Base-by-base conservation (phyloP, 768 basidiomycete genomes). In the Macrolepiota dolichaula region DNA sequence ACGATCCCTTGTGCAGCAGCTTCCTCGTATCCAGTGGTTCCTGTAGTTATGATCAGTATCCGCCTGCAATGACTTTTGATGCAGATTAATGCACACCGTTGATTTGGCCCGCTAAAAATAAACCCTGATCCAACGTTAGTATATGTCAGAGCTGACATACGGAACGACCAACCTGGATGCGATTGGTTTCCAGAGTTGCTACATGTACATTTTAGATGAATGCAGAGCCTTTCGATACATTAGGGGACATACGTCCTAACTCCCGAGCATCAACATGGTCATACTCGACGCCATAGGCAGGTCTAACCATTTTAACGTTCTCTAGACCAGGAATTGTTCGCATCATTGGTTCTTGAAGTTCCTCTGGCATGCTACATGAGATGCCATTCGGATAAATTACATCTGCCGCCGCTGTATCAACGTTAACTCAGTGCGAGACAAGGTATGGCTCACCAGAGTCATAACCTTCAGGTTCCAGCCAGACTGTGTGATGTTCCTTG, bases 1-100 rank as follows among this genome's bases (percentile, higher is more conserved):
- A 96, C 73, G n/a, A 85, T 76, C 9, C 94, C 94, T 70, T 96
- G 94, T 3, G 91, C 92, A 1, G 92, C 94, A 1, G 94, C 94
- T 74, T 96, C 94, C 70, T 96, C 94, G 69, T 96, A 96, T 4
- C 94, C 94, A 1, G 94, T 96, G 0, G 94, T 96, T 11, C 90
- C 89, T 85, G 55, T 62, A 11, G 37, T 49, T 13, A 4, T 2
- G 9, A 29, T 42, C 10, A 29, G 37, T 15, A 15, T 47, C 44
- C 19, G 25, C 19, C 13, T 36, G 29, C 7, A 32, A 13, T 44
- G 29, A 9, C 24, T 19, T 46, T 1, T 47, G 3, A 36, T 5
- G 51, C 5, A 12, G 32, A 10, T n/a, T n/a, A n/a, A n/a, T n/a
- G 5, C 69, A 2, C 61, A 80, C 90, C 90, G 65, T 95, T 96